These are phyloP conservation scores for Solanum rostratum DNA, from an alignment of 257 asterid species.

Conservation along the genomic window DNA sequence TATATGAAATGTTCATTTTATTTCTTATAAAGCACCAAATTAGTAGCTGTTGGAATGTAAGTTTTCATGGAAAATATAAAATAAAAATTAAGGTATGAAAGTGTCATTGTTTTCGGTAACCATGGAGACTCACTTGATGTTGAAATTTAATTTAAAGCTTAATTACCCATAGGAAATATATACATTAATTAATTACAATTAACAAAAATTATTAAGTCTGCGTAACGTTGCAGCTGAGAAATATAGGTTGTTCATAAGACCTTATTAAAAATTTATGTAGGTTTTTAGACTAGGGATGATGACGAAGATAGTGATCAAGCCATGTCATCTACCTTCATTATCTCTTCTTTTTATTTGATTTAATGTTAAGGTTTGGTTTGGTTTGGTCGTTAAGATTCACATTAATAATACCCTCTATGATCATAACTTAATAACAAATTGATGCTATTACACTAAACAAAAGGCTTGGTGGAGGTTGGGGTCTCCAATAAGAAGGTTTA, in stretches of 20 bases:
- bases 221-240: conserved; percentile 1
- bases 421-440: background rate
- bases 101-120: conserved; percentile 6
- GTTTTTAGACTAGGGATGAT: background rate
- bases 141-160: conserved; percentile 2
- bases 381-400: conserved; percentile 1
- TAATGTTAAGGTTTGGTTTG: conserved; percentile 2
- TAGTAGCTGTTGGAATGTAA: background rate
- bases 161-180: background rate
- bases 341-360: background rate
- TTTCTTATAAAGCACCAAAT: background rate
- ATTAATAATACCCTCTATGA: background rate
- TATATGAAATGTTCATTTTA: background rate
- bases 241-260: background rate
- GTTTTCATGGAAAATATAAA: background rate
- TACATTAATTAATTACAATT: background rate
- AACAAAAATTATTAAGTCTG: conserved; percentile 1
- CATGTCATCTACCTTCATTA: conserved; percentile 7
- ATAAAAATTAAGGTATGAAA: background rate
- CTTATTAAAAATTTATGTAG: background rate
- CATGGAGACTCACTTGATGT: conserved; percentile 23
- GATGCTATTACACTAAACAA: background rate
- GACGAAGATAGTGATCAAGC: conserved; percentile 3
- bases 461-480: background rate
- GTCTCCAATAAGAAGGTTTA: background rate